Percentiles rank a stretch among this genome's conserved stretches.
Evolutionary conservation across 345 rosid species (phyloP).

Genomic region (Eucalyptus grandis): DNA sequence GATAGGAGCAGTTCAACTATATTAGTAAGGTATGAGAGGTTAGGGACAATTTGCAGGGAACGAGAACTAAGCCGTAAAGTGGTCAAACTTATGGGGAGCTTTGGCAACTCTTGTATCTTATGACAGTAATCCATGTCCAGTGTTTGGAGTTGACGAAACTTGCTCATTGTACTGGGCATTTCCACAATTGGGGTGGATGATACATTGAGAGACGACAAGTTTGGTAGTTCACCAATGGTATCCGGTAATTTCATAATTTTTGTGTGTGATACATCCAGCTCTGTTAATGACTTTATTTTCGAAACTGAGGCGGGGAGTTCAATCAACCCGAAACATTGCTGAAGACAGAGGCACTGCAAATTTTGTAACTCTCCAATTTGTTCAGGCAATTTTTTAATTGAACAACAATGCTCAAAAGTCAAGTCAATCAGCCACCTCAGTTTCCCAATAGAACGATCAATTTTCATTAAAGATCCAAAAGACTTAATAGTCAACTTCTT

Average conservation of each 20-base stretch:
- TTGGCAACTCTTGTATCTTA: background rate
- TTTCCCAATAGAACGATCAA: background rate
- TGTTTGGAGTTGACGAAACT: background rate
- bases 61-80: accelerated
- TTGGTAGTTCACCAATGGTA: no score
- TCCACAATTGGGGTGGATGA: accelerated
- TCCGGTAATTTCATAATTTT: no score
- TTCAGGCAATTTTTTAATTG: background rate
- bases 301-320: background rate
- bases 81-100: background rate
- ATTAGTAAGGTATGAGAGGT: background rate
- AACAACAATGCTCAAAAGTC: accelerated
- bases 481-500: no score
- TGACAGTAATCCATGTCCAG: accelerated
- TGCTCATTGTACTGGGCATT: background rate
- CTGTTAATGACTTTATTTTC: accelerated
- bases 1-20: background rate
- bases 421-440: accelerated
- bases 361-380: background rate
- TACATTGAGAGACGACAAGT: no score
- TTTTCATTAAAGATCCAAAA: background rate
- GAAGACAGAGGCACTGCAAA: background rate
- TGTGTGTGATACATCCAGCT: accelerated
- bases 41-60: background rate
- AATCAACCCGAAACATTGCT: accelerated